Base-by-base conservation (phyloP, 306 rosid species). In the Abrus precatorius region DNA sequence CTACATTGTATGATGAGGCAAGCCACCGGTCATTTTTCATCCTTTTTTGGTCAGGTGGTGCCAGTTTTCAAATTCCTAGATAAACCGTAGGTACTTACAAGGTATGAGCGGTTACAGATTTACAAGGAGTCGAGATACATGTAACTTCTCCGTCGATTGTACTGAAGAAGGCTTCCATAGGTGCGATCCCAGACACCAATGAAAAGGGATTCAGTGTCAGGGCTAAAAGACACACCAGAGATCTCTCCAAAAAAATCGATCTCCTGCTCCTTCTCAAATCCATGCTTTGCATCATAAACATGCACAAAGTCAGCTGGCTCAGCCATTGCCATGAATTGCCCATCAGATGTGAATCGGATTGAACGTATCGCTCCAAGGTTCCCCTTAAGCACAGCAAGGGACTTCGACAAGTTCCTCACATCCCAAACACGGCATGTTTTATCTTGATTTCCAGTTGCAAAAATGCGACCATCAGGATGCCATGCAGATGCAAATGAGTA, bases 291-390 rank as follows among this genome's bases (percentile, higher is more conserved):
- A 53, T 92, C 95, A 73, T 86, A 92, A 9, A 92, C 89, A 20
- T 92, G 97, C 66, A 92, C 95, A 56, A 90, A 92, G 84, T 92
- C 97, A 12, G 97, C 97, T 7, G 97, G 91, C 85, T 92, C 97
- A 7, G 93, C 95, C 88, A 86, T 92, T 80, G 90, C 91, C 97
- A 92, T 90, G 85, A 85, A 86, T 57, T 62, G 88, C 3, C 95
- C 97, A 74, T 90, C 95, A 32, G 93, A 90, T 59, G 92, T 77
- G 84, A 86, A 90, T 7, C 95, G 86, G 53, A 92, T 91, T 0
- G 93, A 90, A n/a, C 95, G 89, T 56, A 90, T 87, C 33, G 97
- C 97, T 80, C 97, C 95, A 32, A 92, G 87, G 78, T 92, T 90
- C 2, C 95, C 97, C 89, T 90, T 92, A 7, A 92, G 90, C 52